phyloP scores from a whole-genome alignment of 1,139 yeast species.

The Diutina sp. region DNA sequence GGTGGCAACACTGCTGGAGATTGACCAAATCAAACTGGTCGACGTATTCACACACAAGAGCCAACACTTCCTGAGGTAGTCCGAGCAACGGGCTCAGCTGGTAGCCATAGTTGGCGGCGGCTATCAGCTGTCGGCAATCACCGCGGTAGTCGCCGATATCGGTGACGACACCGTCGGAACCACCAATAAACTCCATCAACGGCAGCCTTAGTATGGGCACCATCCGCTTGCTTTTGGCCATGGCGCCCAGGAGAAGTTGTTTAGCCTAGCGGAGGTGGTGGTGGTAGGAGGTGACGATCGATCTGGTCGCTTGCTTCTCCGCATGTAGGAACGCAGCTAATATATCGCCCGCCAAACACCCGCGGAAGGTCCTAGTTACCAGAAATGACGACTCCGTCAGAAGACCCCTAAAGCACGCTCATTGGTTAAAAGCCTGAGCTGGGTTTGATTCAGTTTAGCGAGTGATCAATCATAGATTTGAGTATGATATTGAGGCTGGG shows the following conservation, averaged over 20 bases:
- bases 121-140: background rate
- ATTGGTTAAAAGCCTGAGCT: too few species aligned
- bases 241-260: background rate
- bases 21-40: conserved; percentile 21
- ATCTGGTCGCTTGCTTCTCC: background rate
- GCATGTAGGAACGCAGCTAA: background rate
- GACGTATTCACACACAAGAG: conserved; percentile 10
- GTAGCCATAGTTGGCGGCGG: background rate
- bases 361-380: too few species aligned
- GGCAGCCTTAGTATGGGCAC: background rate
- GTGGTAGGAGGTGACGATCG: too few species aligned
- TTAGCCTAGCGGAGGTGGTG: too few species aligned
- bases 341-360: background rate
- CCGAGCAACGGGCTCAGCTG: background rate
- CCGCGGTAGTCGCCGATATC: background rate
- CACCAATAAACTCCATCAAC: background rate
- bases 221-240: background rate
- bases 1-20: conserved; percentile 14
- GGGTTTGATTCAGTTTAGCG: too few species aligned
- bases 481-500: too few species aligned
- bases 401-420: too few species aligned
- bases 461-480: too few species aligned
- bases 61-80: background rate
- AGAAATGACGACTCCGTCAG: too few species aligned
- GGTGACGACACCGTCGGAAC: background rate